Evolutionary conservation across 2,329 filamentous ascomycete genomes (phyloP), one percentile per base, ranked within the genome.

Genomic region (Aspergillus texensis): DNA sequence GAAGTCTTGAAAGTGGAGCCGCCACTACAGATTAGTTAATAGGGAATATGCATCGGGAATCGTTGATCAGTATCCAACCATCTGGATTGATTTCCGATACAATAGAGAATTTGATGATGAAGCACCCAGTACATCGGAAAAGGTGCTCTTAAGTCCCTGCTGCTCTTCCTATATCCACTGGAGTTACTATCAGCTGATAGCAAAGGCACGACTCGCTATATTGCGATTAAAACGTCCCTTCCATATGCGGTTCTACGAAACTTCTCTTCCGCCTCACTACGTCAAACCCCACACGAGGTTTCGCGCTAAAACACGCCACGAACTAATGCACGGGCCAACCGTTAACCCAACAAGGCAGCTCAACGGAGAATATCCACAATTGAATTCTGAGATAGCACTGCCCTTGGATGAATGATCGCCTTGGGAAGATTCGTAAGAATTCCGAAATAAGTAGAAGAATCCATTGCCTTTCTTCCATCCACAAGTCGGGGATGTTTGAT

Each of bases 281-380:
- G 60, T 64, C 64, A 64, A 55, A 36, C 53, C 32, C 61, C 53
- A 64, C 53, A 62, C 48, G 50, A 60, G 34, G 30, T 39, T 39
- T 41, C 21, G 45, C 60, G 46, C 65, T 67, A 68, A 65, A 55
- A 45, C 50, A 58, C 60, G 64, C 67, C 67, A 69, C 65, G 62
- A 57, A 57, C 48, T 57, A 41, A 60, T 57, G 60, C 65, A 61
- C 63, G 62, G 65, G 52, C 55, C 54, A 63, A 62, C 52, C 63
- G 60, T 63, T 62, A 65, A 62, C 50, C 58, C 36, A 56, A 57
- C 50, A 55, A 55, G 52, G 52, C 30, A 55, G 52, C 52, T 55
- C 52, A 55, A 55, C 32, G 32, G 52, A 55, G 52, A 55, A 55
- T 41, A 41, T 56, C 32, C 56, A 57, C 52, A 64, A 61, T 65